These are phyloP conservation scores for Neonothopanus nambi DNA, from an alignment of 1,284 basidiomycete genomes.

Conservation along the genomic window DNA sequence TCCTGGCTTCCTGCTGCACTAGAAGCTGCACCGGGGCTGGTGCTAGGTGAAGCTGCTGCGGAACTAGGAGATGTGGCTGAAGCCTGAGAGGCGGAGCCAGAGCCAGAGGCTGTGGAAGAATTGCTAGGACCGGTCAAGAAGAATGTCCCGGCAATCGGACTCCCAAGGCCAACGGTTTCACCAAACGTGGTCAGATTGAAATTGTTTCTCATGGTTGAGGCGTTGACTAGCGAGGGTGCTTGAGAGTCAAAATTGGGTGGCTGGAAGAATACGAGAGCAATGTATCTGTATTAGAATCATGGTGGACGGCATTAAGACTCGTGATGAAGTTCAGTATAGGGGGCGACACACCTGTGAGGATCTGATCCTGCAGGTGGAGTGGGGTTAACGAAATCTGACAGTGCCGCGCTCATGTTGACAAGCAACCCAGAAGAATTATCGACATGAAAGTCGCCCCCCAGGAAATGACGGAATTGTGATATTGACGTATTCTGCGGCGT, in stretches of 20 bases:
- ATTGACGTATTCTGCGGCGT: constrained; percentile 41
- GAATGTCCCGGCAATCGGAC: constrained; percentile 37
- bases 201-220: constrained; percentile 31
- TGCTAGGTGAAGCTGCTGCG: no score
- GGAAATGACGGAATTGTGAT: constrained; percentile 46
- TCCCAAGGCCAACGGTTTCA: constrained; percentile 26
- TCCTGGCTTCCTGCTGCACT: not conserved
- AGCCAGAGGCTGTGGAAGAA: constrained; percentile 12
- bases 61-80: constrained; percentile 12
- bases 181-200: constrained; percentile 37
- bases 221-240: constrained; percentile 30
- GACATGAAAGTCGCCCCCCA: constrained; percentile 42
- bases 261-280: constrained; percentile 35
- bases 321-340: not conserved
- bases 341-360: constrained; percentile 45
- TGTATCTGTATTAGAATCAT: constrained; percentile 29
- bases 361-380: constrained; percentile 46
- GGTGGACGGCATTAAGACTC: not conserved
- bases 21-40: not conserved
- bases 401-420: constrained; percentile 40
- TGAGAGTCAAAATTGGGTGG: constrained; percentile 29
- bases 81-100: not conserved
- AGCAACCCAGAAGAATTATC: constrained; percentile 28
- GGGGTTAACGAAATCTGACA: constrained; percentile 41
- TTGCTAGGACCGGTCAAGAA: constrained; percentile 36